phyloP scores from a whole-genome alignment of 495 filamentous ascomycete species.

The Pyronema domesticum region DNA sequence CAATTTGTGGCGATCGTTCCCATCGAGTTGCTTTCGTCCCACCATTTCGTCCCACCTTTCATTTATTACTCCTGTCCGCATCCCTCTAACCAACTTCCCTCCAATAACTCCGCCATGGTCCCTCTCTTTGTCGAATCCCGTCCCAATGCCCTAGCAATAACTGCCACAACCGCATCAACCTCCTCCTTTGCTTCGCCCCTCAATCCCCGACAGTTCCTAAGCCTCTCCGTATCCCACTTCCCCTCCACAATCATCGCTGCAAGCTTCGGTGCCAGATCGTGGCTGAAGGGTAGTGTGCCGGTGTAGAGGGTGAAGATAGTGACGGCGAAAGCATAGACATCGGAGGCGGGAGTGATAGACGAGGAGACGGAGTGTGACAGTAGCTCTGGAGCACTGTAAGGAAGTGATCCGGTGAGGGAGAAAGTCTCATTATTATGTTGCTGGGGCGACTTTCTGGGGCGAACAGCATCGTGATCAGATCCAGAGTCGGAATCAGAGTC shows the following conservation, averaged over 20 bases:
- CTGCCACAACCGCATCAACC: conserved; percentile 30
- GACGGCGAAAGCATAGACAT: conserved; percentile 60
- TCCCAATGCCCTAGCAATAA: conserved; percentile 34
- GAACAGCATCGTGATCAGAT: conserved; percentile 23
- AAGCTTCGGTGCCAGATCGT: conserved; percentile 41
- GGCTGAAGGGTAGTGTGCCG: conserved; percentile 50
- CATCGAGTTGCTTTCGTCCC: too few species aligned
- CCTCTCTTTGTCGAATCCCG: conserved; percentile 17
- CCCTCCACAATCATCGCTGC: conserved; percentile 43
- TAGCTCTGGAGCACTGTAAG: conserved; percentile 18
- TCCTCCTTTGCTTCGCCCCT: conserved; percentile 23
- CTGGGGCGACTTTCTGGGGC: conserved; percentile 4
- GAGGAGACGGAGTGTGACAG: not conserved
- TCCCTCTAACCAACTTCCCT: conserved; percentile 37
- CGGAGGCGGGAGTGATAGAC: conserved; percentile 29
- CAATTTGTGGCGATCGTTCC: too few species aligned
- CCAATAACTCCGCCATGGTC: conserved; percentile 36
- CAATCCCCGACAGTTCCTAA: conserved; percentile 23
- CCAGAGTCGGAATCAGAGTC: conserved; percentile 30
- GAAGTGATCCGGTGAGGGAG: conserved; percentile 13
- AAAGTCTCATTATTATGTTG: conserved; percentile 8
- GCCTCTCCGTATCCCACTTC: conserved; percentile 39
- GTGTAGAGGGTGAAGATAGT: conserved; percentile 45
- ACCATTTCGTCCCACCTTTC: too few species aligned
- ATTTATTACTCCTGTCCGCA: conserved; percentile 8